Base-by-base conservation (phyloP, 2,329 filamentous ascomycete species). In the Cladosporium sp. region DNA sequence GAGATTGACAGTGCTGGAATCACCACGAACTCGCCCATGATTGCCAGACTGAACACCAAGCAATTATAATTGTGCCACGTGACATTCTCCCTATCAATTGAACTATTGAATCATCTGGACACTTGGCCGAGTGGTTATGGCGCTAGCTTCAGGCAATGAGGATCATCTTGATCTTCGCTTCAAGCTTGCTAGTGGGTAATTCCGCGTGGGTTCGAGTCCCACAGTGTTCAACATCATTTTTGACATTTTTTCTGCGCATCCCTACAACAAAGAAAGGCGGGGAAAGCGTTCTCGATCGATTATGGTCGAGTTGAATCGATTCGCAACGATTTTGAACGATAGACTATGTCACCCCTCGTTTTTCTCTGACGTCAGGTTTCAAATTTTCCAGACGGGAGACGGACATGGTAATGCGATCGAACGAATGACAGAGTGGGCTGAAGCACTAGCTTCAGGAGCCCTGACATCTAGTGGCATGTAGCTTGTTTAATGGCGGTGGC, bases 201-300 rank as follows among this genome's bases (percentile, higher is more conserved):
- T 36, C 26, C 28, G 39, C 63, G 63, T 64, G 63, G 63, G 63
- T 64, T 64, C 63, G 63, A 64, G 21, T 57, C 32, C 54, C 30
- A 57, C 54, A 25, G 11, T 39, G 32, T 14, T 57, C 54, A 57
- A 18, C 3, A 32, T 56, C 4, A 18, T 36, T 36, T 36, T 16
- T 36, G 36, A 39, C 5, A 16, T n/a, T 39, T 39, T 39, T 39
- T 39, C 6, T 2, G 30, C 10, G n/a, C 16, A n/a, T n/a, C 5
- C 16, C 11, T 39, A n/a, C 16, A 7, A n/a, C 2, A 18, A 8
- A 43, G 7, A 1, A 21, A 43, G 18, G 39, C 4, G 18, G 39
- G n/a, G 39, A 2, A 21, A 3, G 39, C 5, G 6, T 43, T 21
- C 18, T 4, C 5, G 6, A 11, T 21, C 18, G 8, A 43, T 7